Evolutionary conservation across 2,329 filamentous ascomycete species (phyloP).

Genomic region (Phyllosticta citrichinensis): DNA sequence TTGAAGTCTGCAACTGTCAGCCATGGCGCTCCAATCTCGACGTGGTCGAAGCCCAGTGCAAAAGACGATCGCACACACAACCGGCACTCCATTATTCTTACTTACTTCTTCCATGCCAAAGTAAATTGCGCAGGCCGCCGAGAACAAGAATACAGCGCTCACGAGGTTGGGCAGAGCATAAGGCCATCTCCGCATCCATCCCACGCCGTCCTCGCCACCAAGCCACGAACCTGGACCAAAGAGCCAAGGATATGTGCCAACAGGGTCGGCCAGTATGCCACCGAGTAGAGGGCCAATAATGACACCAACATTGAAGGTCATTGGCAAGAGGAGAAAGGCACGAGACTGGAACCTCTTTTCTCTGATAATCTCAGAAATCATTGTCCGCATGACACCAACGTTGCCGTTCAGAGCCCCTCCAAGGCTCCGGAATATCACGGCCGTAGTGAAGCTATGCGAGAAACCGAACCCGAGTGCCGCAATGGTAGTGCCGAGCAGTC

Average conservation of each 20-base stretch:
- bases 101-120: slow-evolving; percentile 58
- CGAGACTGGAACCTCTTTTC: slow-evolving; percentile 54
- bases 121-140: slow-evolving; percentile 46
- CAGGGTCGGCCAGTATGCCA: slow-evolving; percentile 58
- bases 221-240: slow-evolving; percentile 52
- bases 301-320: slow-evolving; percentile 56
- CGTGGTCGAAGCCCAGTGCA: background rate
- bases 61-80: background rate
- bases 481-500: slow-evolving; percentile 58
- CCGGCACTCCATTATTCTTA: background rate
- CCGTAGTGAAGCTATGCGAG: slow-evolving; percentile 49
- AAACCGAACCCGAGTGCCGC: slow-evolving; percentile 62
- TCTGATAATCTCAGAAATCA: slow-evolving; percentile 61
- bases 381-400: slow-evolving; percentile 63
- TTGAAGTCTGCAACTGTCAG: slow-evolving; percentile 24
- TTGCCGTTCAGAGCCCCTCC: slow-evolving; percentile 64
- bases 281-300: slow-evolving; percentile 35
- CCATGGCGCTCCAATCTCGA: background rate
- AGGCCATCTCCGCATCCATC: slow-evolving; percentile 56
- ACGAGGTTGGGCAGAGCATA: slow-evolving; percentile 62
- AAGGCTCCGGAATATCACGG: slow-evolving; percentile 55
- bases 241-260: slow-evolving; percentile 48
- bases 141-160: slow-evolving; percentile 50
- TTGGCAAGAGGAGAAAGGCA: slow-evolving; percentile 51
- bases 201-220: slow-evolving; percentile 47